Percentiles rank a stretch among this genome's conserved stretches.
Evolutionary conservation across 352 stramenopile species (phyloP).

Genomic region (Phytophthora foliorum): DNA sequence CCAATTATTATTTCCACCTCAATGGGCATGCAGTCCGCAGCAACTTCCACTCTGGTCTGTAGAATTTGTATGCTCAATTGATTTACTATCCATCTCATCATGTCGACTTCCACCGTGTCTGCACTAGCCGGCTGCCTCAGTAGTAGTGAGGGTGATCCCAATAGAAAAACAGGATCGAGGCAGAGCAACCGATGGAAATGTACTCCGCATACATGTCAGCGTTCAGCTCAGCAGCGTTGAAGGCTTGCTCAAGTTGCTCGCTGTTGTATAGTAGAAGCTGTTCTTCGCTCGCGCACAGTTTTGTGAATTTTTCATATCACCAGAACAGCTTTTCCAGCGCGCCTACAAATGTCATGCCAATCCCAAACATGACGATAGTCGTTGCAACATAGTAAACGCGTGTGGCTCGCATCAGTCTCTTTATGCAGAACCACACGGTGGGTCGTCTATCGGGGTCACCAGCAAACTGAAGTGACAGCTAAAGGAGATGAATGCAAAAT

Average conservation of each 20-base stretch:
- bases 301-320: constrained; percentile 25
- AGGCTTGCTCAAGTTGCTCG: constrained; percentile 7
- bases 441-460: constrained; percentile 5
- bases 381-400: neutral
- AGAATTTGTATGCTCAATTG: constrained; percentile 23
- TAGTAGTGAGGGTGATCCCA: constrained; percentile 45
- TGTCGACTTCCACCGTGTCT: neutral
- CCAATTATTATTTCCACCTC: constrained; percentile 33
- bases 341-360: too few species aligned
- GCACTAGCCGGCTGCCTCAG: neutral
- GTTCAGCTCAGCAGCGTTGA: constrained; percentile 39
- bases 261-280: neutral
- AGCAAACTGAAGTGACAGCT: constrained; percentile 24
- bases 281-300: neutral
- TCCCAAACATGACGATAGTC: constrained; percentile 9
- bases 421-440: constrained; percentile 19
- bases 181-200: constrained; percentile 51
- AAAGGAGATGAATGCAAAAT: constrained; percentile 26
- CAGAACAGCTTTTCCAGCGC: constrained; percentile 27
- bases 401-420: constrained; percentile 4
- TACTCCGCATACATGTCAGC: constrained; percentile 56
- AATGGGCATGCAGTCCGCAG: constrained; percentile 32
- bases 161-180: constrained; percentile 40
- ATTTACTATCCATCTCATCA: neutral
- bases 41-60: constrained; percentile 25